Percentiles rank a stretch among this genome's conserved stretches.
Conservation (phyloP, 495 filamentous ascomycete species). For the Chaetomidium leptoderma region DNA sequence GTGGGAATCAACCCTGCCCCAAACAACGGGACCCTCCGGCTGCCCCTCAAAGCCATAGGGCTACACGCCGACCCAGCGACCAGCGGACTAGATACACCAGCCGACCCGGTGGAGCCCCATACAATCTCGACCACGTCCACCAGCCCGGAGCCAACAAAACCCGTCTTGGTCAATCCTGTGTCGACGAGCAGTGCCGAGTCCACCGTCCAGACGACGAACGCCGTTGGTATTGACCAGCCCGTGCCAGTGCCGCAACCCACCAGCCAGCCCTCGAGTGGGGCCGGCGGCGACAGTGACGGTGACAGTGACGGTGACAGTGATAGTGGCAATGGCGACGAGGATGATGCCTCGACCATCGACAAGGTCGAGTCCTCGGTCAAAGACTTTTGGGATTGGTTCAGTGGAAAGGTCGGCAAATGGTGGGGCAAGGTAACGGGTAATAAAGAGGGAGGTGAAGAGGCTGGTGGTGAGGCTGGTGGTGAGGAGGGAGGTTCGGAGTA, state of each 20-base stretch:
- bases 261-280: conserved; percentile 9
- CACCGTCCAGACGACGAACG: conserved; percentile 9
- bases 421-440: conserved; percentile 37
- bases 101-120: conserved; percentile 26
- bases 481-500: not conserved
- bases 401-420: conserved; percentile 41
- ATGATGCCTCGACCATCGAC: conserved; percentile 19
- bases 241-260: conserved; percentile 21
- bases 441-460: conserved; percentile 4
- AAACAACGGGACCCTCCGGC: conserved; percentile 84
- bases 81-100: conserved; percentile 28
- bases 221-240: conserved; percentile 22
- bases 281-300: too few relatives aligned
- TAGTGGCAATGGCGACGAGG: conserved; percentile 12
- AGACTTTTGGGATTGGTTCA: conserved; percentile 49
- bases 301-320: conserved; percentile 10
- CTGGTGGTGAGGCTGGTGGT: not conserved
- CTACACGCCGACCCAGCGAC: conserved; percentile 49
- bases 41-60: conserved; percentile 67
- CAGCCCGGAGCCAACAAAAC: conserved; percentile 24
- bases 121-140: conserved; percentile 16
- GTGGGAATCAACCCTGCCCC: conserved; percentile 62
- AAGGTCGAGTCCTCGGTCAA: conserved; percentile 26
- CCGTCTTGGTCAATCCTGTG: conserved; percentile 19
- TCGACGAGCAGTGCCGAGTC: conserved; percentile 4